Evolutionary conservation across 306 rosid species (phyloP).

Genomic region (Ochetophila trinervis): DNA sequence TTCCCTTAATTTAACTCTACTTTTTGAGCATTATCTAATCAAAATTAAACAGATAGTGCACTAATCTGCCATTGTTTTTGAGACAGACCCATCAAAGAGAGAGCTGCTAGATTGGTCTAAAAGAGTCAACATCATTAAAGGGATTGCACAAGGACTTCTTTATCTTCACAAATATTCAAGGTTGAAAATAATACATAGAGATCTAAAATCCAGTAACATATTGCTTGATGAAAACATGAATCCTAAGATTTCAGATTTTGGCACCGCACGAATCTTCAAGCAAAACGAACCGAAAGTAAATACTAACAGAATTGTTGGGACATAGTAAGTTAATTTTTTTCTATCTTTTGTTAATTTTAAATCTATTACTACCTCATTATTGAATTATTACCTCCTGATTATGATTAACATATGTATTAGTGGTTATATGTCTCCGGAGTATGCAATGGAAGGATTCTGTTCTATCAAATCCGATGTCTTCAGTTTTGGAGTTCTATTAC

Average conservation of each 20-base stretch:
- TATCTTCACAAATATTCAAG: neutral
- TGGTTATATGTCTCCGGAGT: too few relatives aligned
- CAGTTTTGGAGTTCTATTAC: neutral
- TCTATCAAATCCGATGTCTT: too few relatives aligned
- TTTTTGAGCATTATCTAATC: too few relatives aligned
- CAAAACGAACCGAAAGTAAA: neutral
- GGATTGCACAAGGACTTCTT: neutral
- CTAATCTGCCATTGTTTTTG: neutral
- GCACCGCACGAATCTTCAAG: neutral
- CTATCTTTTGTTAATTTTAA: too few relatives aligned
- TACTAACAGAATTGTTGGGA: neutral
- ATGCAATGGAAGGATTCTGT: too few relatives aligned
- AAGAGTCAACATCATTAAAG: neutral
- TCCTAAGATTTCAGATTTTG: neutral
- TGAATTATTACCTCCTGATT: neutral
- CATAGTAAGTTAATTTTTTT: constrained; percentile 1
- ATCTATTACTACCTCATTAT: too few relatives aligned
- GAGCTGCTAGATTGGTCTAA: neutral
- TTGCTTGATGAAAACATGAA: neutral
- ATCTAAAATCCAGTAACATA: neutral
- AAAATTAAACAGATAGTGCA: too few relatives aligned
- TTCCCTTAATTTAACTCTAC: too few relatives aligned
- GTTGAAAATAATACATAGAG: neutral
- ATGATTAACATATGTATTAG: neutral
- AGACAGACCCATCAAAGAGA: neutral